Evolutionary conservation across 2,329 filamentous ascomycete species (phyloP), one percentile per base, ranked within the genome.

Genomic region (Exophiala sp.): DNA sequence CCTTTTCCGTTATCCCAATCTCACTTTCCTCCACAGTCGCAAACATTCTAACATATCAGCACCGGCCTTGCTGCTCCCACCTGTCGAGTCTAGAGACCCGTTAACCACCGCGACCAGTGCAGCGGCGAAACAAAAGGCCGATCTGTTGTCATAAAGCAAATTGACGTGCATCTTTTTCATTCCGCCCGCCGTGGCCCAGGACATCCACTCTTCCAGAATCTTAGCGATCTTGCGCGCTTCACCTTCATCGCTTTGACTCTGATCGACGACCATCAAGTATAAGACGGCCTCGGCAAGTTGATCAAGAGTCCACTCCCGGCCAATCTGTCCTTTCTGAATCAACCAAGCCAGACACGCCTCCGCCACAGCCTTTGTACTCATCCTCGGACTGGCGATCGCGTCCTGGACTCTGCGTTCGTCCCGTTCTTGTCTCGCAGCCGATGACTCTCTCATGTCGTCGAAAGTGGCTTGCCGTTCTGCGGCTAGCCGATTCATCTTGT

Each of bases 11-110:
- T 32, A 58, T 11, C 63, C 63, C 32, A 64, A 44, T 32, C 62
- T 56, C 19, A 64, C 61, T 40, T 61, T 64, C 42, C 62, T 63
- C 63, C 63, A 65, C 19, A 60, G 18, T 18, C 53, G 55, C 29
- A 65, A 48, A 38, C 62, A 64, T 38, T 64, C 63, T 14, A 62
- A 50, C 62, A 64, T 64, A 48, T 64, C 62, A 8, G 55, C 57
- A 8, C 59, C 58, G 6, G 58, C 54, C 30, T 58, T 58, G 10
- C 53, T 49, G 11, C 23, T 45, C 13, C 37, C 51, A n/a, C 48
- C 40, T 27, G 27, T 49, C 10, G 56, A 54, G 10, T 46, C 48
- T 11, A 48, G 49, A 14, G 57, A 56, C 24, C 57, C 51, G 3
- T 52, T 48, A 9, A 65, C 53, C 9, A 63, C 57, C 16, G 54